phyloP scores from a whole-genome alignment of 163 green algal genomes.

The Chloroidium sp. region DNA sequence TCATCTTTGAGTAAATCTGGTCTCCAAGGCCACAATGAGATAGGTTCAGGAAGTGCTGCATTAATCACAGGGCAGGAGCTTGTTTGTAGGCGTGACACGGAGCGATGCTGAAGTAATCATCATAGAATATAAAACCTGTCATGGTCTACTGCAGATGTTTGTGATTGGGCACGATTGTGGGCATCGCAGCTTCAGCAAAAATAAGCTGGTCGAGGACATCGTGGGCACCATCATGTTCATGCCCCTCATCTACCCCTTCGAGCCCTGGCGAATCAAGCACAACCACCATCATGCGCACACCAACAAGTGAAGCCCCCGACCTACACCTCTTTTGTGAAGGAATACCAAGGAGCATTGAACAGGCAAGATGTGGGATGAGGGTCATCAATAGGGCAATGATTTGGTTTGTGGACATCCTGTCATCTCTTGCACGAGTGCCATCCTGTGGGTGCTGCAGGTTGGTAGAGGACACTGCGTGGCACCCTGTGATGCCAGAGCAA shows the following conservation, averaged over 20 bases:
- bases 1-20: too few relatives aligned
- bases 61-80: neutral
- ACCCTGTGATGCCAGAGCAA: conserved; percentile 60
- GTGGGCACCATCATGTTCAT: conserved; percentile 87
- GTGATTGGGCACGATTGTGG: conserved; percentile 92
- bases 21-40: too few relatives aligned
- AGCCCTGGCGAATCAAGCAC: conserved; percentile 99
- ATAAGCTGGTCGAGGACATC: conserved; percentile 95
- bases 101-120: neutral
- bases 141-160: conserved; percentile 66
- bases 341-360: too few relatives aligned
- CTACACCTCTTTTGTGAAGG: too few relatives aligned
- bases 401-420: too few relatives aligned
- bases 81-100: neutral
- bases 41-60: too few relatives aligned
- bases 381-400: too few relatives aligned
- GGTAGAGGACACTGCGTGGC: conserved; percentile 88
- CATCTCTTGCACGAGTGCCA: too few relatives aligned
- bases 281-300: conserved; percentile 97
- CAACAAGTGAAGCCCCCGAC: conserved; percentile 74
- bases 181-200: conserved; percentile 88
- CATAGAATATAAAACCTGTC: neutral
- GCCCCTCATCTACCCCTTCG: conserved; percentile 94
- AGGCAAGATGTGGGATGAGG: too few relatives aligned
- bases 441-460: conserved; percentile 46